Evolutionary conservation across 164 flowering plant species (phyloP).

Genomic region (Saururus chinensis): DNA sequence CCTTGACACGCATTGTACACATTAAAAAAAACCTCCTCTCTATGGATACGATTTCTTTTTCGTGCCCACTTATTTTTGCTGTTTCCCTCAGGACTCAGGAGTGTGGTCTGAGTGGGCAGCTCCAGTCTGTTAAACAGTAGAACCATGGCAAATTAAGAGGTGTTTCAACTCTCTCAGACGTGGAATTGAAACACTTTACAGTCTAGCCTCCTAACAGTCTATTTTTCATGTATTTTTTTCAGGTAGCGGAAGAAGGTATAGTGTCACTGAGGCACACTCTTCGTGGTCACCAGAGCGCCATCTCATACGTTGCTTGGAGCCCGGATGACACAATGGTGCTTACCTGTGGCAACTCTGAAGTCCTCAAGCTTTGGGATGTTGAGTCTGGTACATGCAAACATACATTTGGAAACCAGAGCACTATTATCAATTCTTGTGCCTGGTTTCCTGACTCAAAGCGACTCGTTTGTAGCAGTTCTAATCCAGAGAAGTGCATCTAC

Average conservation of each 20-base stretch:
- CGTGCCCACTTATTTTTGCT: background rate
- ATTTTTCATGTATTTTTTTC: background rate
- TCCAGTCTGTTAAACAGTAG: background rate
- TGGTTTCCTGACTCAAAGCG: constrained; percentile 86
- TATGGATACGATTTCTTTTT: too few relatives aligned
- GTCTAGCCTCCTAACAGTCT: background rate
- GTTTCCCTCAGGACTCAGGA: background rate
- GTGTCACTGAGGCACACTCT: constrained; percentile 43
- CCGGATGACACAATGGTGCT: constrained; percentile 82
- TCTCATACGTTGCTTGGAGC: constrained; percentile 88
- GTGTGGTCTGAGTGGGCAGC: background rate
- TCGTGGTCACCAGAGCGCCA: constrained; percentile 59
- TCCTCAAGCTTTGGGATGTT: constrained; percentile 83
- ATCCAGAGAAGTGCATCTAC: constrained; percentile 70
- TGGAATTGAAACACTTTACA: background rate
- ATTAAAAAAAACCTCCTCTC: too few relatives aligned
- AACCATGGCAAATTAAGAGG: background rate
- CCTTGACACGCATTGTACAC: too few relatives aligned
- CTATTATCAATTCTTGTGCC: constrained; percentile 76
- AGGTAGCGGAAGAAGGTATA: constrained; percentile 57
- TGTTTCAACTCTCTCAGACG: background rate
- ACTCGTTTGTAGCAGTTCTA: constrained; percentile 72
- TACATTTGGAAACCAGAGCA: constrained; percentile 54
- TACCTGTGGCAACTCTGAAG: constrained; percentile 85
- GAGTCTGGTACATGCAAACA: constrained; percentile 72